These are phyloP conservation scores for Suillus subaureus DNA, from an alignment of 768 basidiomycete genomes.

Conservation along the genomic window DNA sequence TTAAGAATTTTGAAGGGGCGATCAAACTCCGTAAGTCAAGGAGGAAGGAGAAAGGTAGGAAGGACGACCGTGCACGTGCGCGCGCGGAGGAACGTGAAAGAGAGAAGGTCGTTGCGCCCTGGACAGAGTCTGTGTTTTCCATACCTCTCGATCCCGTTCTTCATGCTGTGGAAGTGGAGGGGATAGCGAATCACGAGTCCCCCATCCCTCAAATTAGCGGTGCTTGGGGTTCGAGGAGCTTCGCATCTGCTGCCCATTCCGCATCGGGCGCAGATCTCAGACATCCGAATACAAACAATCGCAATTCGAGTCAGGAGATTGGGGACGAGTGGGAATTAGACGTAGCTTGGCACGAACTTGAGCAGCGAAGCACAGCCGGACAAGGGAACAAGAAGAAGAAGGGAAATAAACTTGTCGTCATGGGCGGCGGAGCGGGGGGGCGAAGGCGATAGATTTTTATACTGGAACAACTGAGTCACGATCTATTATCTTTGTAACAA, in stretches of 20 bases:
- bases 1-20: constrained; percentile 83
- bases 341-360: constrained; percentile 79
- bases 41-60: constrained; percentile 79
- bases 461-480: background rate
- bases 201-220: constrained; percentile 39
- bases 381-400: constrained; percentile 61
- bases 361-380: constrained; percentile 47
- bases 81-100: constrained; percentile 77
- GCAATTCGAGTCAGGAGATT: constrained; percentile 29
- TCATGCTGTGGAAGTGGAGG: constrained; percentile 19
- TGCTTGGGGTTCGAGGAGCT: constrained; percentile 80
- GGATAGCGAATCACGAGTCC: constrained; percentile 11
- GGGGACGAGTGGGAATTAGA: constrained; percentile 80
- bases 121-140: constrained; percentile 15
- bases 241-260: constrained; percentile 79
- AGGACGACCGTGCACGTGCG: constrained; percentile 83
- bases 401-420: constrained; percentile 65
- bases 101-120: constrained; percentile 48
- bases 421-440: constrained; percentile 65
- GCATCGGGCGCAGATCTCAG: constrained; percentile 34
- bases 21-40: constrained; percentile 73
- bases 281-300: constrained; percentile 41
- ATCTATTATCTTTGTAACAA: constrained; percentile 18
- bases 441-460: constrained; percentile 39
- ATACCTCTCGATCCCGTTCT: constrained; percentile 12